Base-by-base conservation (phyloP, 2,329 filamentous ascomycete species). In the Camillea tinctor region DNA sequence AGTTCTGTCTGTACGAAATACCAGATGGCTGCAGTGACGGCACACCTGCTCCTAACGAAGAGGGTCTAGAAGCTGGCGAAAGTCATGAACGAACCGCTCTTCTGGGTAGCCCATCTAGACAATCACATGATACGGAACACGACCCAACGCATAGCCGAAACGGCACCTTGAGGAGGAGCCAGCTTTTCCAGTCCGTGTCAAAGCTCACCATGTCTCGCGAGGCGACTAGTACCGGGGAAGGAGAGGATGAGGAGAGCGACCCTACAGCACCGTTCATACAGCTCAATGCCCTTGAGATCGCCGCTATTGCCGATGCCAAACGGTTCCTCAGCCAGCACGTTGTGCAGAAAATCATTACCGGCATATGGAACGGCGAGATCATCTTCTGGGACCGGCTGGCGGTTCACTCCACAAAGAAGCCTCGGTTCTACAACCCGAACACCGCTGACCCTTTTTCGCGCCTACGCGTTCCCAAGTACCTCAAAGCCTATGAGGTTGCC, bases 221-320 rank as follows among this genome's bases (percentile, higher is more conserved):
- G 11, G 64, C 71, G 51, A 72, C 71, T 19, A 72, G 74, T 50
- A 76, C 77, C 0, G 79, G 80, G 3, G 80, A 84, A 3, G 76
- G 79, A 4, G 80, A 84, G 11, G 81, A 84, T 4, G 80, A 84
- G 11, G 81, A 84, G 7, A 30, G 7, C 13, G 85, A 90, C 54
- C 86, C 90, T 24, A 90, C 89, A 0, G 83, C 85, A 0, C 84
- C 88, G 1, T 96, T 96, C 72, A 86, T 87, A 40, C 88, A 89
- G 19, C 81, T 97, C 53, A 97, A 95, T 72, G 92, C 92, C 1
- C 81, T 98, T 15, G 89, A 92, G 69, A 89, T 92, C 65, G 89
- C 89, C 23, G 84, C 85, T 17, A 86, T 92, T 15, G 85, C 85
- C 7, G 83, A 88, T 62, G 88, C 88, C 21, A 92, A 92, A 73